A percentile compares a stretch with the other conserved stretches of the same genome.
phyloP scores from a whole-genome alignment of 768 basidiomycete genomes.

The Suillus decipiens region DNA sequence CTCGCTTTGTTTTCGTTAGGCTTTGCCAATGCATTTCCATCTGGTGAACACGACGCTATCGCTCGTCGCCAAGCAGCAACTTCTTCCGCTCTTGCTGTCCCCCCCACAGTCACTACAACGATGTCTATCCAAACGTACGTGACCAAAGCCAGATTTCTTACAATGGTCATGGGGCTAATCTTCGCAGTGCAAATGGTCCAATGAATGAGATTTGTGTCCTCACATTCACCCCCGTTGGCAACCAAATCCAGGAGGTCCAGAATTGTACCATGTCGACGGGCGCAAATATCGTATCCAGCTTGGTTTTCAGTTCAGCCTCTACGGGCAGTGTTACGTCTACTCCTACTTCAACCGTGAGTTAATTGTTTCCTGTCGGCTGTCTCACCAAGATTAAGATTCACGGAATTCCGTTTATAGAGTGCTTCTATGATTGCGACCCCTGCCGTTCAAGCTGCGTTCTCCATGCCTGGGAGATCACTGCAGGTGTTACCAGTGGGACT shows the following conservation, averaged over 20 bases:
- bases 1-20: slow-evolving; percentile 25
- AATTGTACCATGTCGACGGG: slow-evolving; percentile 48
- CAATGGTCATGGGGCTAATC: neutral
- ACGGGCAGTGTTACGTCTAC: slow-evolving; percentile 23
- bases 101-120: slow-evolving; percentile 39
- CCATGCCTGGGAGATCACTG: slow-evolving; percentile 70
- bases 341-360: slow-evolving; percentile 24
- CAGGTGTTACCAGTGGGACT: slow-evolving; percentile 82
- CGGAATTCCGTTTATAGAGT: slow-evolving; percentile 15
- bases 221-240: slow-evolving; percentile 54
- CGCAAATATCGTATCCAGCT: slow-evolving; percentile 14
- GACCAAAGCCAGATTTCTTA: slow-evolving; percentile 8
- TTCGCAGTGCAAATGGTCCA: slow-evolving; percentile 47
- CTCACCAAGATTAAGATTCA: neutral
- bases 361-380: slow-evolving; percentile 7
- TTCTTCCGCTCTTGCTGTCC: slow-evolving; percentile 22
- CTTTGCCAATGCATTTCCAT: slow-evolving; percentile 31
- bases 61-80: slow-evolving; percentile 26
- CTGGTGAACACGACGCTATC: slow-evolving; percentile 12
- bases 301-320: slow-evolving; percentile 16
- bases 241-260: slow-evolving; percentile 53
- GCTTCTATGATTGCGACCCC: slow-evolving; percentile 37
- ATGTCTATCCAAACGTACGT: slow-evolving; percentile 44
- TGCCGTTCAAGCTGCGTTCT: slow-evolving; percentile 43
- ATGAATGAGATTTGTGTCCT: slow-evolving; percentile 61